Evolutionary conservation across 768 basidiomycete genomes (phyloP).

Genomic region (Epithele typhae): DNA sequence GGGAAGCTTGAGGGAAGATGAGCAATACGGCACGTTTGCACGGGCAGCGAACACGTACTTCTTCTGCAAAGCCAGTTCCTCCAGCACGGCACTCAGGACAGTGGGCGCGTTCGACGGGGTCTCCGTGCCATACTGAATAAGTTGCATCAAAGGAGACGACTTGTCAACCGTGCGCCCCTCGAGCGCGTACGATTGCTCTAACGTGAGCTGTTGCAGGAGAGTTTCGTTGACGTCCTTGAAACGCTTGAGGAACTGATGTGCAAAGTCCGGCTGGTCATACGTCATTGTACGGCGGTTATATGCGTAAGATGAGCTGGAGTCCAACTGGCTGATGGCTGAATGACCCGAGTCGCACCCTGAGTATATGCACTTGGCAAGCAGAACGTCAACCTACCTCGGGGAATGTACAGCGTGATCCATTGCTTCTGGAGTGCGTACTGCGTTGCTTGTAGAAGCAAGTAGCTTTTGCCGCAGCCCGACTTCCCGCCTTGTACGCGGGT

Average conservation of each 20-base stretch:
- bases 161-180: constrained; percentile 37
- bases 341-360: too few relatives aligned
- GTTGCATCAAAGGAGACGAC: constrained; percentile 47
- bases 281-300: constrained; percentile 76
- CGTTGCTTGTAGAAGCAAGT: constrained; percentile 71
- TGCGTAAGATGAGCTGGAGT: constrained; percentile 65
- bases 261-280: constrained; percentile 67
- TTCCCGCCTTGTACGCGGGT: constrained; percentile 50
- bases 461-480: constrained; percentile 78
- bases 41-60: constrained; percentile 26
- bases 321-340: constrained; percentile 56
- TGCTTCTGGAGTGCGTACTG: constrained; percentile 57
- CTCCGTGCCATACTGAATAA: constrained; percentile 56
- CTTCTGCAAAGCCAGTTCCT: constrained; percentile 59
- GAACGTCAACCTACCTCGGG: constrained; percentile 65
- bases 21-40: too few relatives aligned
- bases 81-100: constrained; percentile 55
- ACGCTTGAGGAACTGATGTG: constrained; percentile 60
- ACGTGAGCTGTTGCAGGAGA: constrained; percentile 38
- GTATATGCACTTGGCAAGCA: too few relatives aligned
- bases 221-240: constrained; percentile 55
- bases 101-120: constrained; percentile 48
- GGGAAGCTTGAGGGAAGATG: constrained; percentile 46
- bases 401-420: constrained; percentile 86
- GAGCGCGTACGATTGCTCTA: constrained; percentile 15